Conservation (phyloP, 2,329 filamentous ascomycete species). For the Talaromyces rugulosus region DNA sequence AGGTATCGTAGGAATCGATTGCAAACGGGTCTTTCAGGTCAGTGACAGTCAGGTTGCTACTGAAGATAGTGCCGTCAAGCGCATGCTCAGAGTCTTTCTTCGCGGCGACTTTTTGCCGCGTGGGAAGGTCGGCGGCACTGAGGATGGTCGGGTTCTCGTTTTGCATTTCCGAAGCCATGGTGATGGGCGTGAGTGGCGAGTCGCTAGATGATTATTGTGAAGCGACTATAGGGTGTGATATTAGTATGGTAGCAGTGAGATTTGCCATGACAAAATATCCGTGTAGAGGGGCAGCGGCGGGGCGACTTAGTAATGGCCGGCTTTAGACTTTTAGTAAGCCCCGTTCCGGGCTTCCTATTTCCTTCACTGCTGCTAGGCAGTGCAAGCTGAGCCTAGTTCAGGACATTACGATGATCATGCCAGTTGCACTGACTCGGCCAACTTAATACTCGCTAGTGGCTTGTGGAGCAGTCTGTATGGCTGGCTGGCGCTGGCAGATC, state of each 20-base stretch:
- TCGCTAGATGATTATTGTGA: background rate
- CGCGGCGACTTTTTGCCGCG: constrained; percentile 53
- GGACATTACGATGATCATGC: background rate
- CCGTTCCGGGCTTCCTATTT: no score
- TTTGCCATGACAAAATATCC: background rate
- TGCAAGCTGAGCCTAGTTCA: background rate
- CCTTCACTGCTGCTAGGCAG: no score
- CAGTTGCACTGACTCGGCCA: background rate
- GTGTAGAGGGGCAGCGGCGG: background rate
- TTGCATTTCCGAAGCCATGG: constrained; percentile 32
- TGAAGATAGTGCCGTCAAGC: constrained; percentile 42
- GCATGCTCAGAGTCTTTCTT: constrained; percentile 34
- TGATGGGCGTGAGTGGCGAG: constrained; percentile 10
- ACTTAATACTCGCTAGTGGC: background rate
- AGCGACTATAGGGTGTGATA: background rate
- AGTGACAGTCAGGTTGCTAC: constrained; percentile 45
- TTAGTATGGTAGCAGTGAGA: constrained; percentile 3
- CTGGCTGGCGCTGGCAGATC: background rate
- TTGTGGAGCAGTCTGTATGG: background rate
- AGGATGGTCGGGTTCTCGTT: constrained; percentile 86
- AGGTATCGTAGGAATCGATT: constrained; percentile 29
- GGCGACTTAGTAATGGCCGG: background rate
- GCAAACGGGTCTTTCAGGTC: constrained; percentile 49
- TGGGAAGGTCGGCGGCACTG: constrained; percentile 81
- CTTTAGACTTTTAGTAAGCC: no score